Percentiles rank a stretch among this genome's conserved stretches.
Evolutionary conservation across 352 stramenopile species (phyloP).

Genomic region (Albugo laibachii): DNA sequence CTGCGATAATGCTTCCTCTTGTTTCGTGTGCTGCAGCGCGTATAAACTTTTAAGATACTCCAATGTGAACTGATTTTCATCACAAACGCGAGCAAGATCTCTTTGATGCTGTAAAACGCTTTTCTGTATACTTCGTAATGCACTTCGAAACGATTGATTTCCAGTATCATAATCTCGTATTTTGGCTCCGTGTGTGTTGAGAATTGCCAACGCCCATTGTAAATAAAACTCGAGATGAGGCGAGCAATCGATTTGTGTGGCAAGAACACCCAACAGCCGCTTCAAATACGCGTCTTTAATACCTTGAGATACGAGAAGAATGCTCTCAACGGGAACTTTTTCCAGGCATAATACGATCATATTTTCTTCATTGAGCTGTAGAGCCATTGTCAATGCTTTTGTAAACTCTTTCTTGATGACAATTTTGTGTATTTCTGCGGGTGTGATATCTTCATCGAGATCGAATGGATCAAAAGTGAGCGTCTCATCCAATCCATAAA

Average conservation of each 20-base stretch:
- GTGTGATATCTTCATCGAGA: constrained; percentile 95
- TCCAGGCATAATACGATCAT: constrained; percentile 86
- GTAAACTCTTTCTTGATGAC: constrained; percentile 78
- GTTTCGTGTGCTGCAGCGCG: not conserved
- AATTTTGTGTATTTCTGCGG: constrained; percentile 77
- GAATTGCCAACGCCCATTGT: constrained; percentile 86
- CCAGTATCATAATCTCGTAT: constrained; percentile 25
- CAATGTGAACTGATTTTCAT: constrained; percentile 81
- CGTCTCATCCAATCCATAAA: constrained; percentile 93
- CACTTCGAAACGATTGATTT: constrained; percentile 46
- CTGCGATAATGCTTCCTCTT: too few relatives aligned
- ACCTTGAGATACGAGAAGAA: constrained; percentile 80
- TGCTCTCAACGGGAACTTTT: constrained; percentile 71
- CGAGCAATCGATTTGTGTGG: constrained; percentile 81
- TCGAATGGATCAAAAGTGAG: constrained; percentile 98
- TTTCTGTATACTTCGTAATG: constrained; percentile 75
- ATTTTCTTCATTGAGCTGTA: constrained; percentile 92
- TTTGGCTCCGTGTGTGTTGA: constrained; percentile 85
- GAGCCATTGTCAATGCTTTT: constrained; percentile 88
- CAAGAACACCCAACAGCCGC: constrained; percentile 83
- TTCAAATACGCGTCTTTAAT: constrained; percentile 85
- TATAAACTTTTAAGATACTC: constrained; percentile 38
- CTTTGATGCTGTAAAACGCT: constrained; percentile 65
- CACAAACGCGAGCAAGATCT: constrained; percentile 51
- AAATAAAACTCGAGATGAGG: constrained; percentile 97